These are phyloP conservation scores for Geotrichum restrictum DNA, from an alignment of 1,139 yeast species.

Conservation along the genomic window DNA sequence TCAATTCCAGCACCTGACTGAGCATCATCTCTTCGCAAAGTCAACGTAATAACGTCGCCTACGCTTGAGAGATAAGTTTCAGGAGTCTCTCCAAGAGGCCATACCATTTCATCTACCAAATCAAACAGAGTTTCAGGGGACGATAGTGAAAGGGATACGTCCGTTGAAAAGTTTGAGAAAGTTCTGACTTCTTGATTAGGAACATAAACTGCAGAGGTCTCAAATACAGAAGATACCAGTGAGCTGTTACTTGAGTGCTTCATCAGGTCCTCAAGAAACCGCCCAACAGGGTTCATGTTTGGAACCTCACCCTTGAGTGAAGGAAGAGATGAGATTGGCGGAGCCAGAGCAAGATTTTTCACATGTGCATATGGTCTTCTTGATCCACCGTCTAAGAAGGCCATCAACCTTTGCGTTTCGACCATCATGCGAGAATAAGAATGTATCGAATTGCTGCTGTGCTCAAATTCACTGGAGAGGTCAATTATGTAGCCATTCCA, in stretches of 20 bases:
- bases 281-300: slow-evolving; percentile 27
- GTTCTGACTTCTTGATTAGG: slow-evolving; percentile 23
- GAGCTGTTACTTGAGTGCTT: slow-evolving; percentile 5
- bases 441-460: slow-evolving; percentile 5
- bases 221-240: slow-evolving; percentile 17
- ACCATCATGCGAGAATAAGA: slow-evolving; percentile 30
- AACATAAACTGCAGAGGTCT: slow-evolving; percentile 24
- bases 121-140: slow-evolving; percentile 29
- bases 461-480: not conserved
- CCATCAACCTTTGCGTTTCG: slow-evolving; percentile 46
- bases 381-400: slow-evolving; percentile 44
- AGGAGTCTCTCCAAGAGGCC: slow-evolving; percentile 24
- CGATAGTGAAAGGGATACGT: slow-evolving; percentile 27
- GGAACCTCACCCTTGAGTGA: slow-evolving; percentile 23
- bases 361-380: slow-evolving; percentile 43
- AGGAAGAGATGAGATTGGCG: slow-evolving; percentile 32
- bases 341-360: slow-evolving; percentile 34
- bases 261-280: slow-evolving; percentile 23
- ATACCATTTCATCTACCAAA: slow-evolving; percentile 31
- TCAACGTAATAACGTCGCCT: slow-evolving; percentile 42
- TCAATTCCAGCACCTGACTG: slow-evolving; percentile 38
- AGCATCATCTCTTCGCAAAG: slow-evolving; percentile 40
- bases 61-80: slow-evolving; percentile 36
- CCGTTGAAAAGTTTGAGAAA: slow-evolving; percentile 29
- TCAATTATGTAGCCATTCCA: slow-evolving; percentile 41